Base-by-base conservation (phyloP, 352 stramenopile genomes). In the Lagenidium giganteum region DNA sequence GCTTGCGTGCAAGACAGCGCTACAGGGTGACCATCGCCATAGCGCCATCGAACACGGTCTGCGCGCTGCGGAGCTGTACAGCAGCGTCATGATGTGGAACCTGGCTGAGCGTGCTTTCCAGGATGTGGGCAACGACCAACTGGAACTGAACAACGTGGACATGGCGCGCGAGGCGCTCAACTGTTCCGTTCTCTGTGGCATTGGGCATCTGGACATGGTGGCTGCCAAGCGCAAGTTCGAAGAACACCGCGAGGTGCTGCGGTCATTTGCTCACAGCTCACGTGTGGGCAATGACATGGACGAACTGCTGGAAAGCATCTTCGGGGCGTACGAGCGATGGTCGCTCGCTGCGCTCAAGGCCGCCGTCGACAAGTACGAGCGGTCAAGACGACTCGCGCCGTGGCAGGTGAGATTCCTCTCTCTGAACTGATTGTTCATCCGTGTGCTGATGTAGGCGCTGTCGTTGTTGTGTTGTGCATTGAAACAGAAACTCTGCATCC, bases 291-390 rank as follows among this genome's bases (percentile, higher is more conserved):
- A 36, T n/a, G 70, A 85, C 27, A 67, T 88, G 29, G 67, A 84
- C 14, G 51, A 47, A 4, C 61, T 89, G 30, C 33, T 89, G 13
- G 58, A 55, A 8, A 82, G 61, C 18, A 42, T 82, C 23, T 59
- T 85, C 18, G 65, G 83, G 35, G 68, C 76, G 13, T 81, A 68
- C 42, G 59, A 64, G 37, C 81, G 77, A 23, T 81, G 69, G 69
- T 83, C 69, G 22, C 45, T 57, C 8, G 57, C 74, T 32, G 65
- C 69, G 27, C 48, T 85, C 5, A 64, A 81, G 26, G 48, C 57
- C 3, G 67, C 70, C 9, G 70, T 66, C 12, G 70, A 81, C 48
- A 60, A 57, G 3, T 86, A 80, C 38, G 53, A 80, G 39, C 54
- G 58, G 22, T 51, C 24, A 2, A 61, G 74, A 23, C 58, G 61